These are phyloP conservation scores for Solanum microdontum DNA, from an alignment of 257 asterid genomes.

Conservation along the genomic window DNA sequence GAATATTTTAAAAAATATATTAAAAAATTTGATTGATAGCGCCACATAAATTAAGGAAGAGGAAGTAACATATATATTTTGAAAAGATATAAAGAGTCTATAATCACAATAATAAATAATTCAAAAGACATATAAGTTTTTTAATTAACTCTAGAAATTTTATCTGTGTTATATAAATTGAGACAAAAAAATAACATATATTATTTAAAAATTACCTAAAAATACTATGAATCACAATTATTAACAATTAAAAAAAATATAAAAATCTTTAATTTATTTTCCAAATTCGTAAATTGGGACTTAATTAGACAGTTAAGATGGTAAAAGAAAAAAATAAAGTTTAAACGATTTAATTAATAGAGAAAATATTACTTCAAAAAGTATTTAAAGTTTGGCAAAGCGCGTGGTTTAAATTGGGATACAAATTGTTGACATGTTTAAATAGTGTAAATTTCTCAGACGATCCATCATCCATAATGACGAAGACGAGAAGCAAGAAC, in stretches of 20 bases:
- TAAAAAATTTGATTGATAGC: too few relatives aligned
- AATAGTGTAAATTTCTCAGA: not conserved
- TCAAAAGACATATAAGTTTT: too few relatives aligned
- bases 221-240: too few relatives aligned
- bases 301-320: not conserved
- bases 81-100: too few relatives aligned
- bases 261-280: not conserved
- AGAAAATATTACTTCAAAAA: not conserved
- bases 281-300: too few relatives aligned
- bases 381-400: not conserved
- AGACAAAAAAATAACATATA: too few relatives aligned
- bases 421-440: not conserved
- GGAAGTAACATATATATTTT: not conserved
- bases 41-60: not conserved
- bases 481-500: constrained; percentile 8
- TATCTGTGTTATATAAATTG: not conserved
- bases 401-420: not conserved
- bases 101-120: too few relatives aligned
- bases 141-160: too few relatives aligned
- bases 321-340: not conserved
- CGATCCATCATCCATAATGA: constrained; percentile 1
- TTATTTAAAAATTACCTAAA: too few relatives aligned
- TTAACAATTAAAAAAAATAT: not conserved
- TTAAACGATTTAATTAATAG: too few relatives aligned
- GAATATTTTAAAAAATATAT: not conserved